Evolutionary conservation across 2,329 filamentous ascomycete species (phyloP), one percentile per base, ranked within the genome.

Genomic region (Aspergillus fumigatus): DNA sequence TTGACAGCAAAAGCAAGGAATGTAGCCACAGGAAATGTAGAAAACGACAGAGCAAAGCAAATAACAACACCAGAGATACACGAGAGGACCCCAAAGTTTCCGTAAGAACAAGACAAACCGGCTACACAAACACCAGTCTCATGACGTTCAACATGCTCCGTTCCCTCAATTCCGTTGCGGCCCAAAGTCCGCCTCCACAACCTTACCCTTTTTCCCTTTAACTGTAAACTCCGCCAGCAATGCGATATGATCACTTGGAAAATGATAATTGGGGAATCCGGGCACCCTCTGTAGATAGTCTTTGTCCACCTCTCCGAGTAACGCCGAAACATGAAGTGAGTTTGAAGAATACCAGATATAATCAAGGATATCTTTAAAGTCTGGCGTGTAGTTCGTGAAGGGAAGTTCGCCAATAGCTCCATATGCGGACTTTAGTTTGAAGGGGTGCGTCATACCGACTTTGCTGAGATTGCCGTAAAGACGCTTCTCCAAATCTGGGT

Each of bases 271-370:
- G 21, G 92, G 92, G 76, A 96, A 96, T 0, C 92, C 92, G 3
- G 92, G 92, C 26, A 97, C 90, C 52, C 88, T 84, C 73, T 90
- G 88, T 56, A 96, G 84, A 71, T 96, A 94, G 27, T 90, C 84
- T 61, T 87, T 84, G 71, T 97, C 92, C 2, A 95, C 90, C 47
- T 93, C 89, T 29, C 92, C 92, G 3, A 97, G 85, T 53, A 97
- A 76, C 53, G 88, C 88, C 19, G 90, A 87, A 25, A 95, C 89
- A 70, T 94, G 89, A 48, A 97, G 80, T 23, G 88, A 86, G 73
- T 94, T 96, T 56, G 91, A 93, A 55, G 92, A 92, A 76, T 96
- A 99, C 92, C 92, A 97, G 67, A 99, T 91, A 75, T 97, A 97
- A 73, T 99, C 94, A 64, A 99, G 89, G 56, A 95, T 90, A 60